Conservation (phyloP, 257 asterid species). For the Hygrophila difformis region DNA sequence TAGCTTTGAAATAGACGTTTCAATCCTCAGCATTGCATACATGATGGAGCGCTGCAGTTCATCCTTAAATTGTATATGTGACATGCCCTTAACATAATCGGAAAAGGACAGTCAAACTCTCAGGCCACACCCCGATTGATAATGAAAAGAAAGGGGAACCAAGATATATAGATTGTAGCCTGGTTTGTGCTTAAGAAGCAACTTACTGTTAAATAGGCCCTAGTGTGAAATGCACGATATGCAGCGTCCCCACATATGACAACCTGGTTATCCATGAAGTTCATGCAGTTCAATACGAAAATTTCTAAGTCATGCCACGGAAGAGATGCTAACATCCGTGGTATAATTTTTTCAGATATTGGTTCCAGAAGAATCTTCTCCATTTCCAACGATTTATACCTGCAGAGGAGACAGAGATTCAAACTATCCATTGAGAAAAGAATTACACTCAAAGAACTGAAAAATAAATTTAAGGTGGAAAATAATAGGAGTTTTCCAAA, state of each 20-base stretch:
- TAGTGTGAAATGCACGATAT: constrained; percentile 90
- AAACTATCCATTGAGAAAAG: no score
- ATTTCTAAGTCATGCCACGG: constrained; percentile 63
- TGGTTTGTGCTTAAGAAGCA: constrained; percentile 7
- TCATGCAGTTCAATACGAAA: constrained; percentile 56
- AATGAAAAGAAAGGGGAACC: no score
- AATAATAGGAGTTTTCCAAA: no score
- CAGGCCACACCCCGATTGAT: no score
- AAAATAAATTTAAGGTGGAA: no score
- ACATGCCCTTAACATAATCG: constrained; percentile 48
- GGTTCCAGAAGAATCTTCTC: constrained; percentile 95
- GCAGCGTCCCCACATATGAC: no score
- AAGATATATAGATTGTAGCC: no score
- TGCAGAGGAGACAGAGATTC: constrained; percentile 31
- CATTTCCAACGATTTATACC: constrained; percentile 91
- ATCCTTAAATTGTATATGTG: constrained; percentile 87
- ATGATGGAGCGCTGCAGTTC: constrained; percentile 71
- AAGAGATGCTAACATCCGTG: constrained; percentile 85
- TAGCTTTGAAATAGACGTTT: no score
- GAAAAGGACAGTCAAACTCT: background rate
- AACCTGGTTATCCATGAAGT: constrained; percentile 87
- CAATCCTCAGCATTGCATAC: constrained; percentile 71
- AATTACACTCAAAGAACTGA: constrained; percentile 18
- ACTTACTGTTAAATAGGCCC: constrained; percentile 76
- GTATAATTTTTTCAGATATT: constrained; percentile 75